Base-by-base conservation (phyloP, 257 asterid genomes). In the Plantago major region DNA sequence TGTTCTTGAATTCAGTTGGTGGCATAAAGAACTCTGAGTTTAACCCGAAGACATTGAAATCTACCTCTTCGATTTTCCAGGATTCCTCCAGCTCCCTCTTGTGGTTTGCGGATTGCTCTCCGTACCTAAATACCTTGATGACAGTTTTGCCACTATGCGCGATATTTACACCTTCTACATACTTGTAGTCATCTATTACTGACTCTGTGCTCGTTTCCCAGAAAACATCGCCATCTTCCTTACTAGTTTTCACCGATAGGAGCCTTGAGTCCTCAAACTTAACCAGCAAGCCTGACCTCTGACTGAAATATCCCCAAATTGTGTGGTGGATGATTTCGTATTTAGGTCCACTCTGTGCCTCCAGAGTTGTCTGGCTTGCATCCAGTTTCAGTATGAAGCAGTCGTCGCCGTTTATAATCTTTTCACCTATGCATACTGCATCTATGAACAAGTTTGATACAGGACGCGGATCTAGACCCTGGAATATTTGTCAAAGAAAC, bases 131-230 rank as follows among this genome's bases (percentile, higher is more conserved):
- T 9, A 91, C 88, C 2, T 95, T 88, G 67, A 81, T 82, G 22
- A 67, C 68, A 7, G 98, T 91, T 66, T 67, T 86, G 8, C 98
- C 98, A 13, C 87, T 67, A 10, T 91, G 98, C 0, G 96, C 96
- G 0, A 91, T 78, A 51, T 86, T 88, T 19, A 91, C 93, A 1
- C 95, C 96, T 6, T 88, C 97, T 0, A 91, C 95, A 28, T 88
- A 82, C 73, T 76, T 82, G 52, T 91, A 91, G 50, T 89, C 95
- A 16, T 84, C 88, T 49, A 88, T 88, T 1, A 84, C 88, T 0
- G 98, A 79, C 38, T 91, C 98, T 0, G 88, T 81, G 84, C 97
- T 88, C 6, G 97, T 88, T 50, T 91, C 98, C 98, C 98, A 88
- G 69, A 88, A 91, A 0, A 86, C 87, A 0, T 84, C 98, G 0